Base-by-base conservation (phyloP, 306 rosid species). In the Rosa rugosa region DNA sequence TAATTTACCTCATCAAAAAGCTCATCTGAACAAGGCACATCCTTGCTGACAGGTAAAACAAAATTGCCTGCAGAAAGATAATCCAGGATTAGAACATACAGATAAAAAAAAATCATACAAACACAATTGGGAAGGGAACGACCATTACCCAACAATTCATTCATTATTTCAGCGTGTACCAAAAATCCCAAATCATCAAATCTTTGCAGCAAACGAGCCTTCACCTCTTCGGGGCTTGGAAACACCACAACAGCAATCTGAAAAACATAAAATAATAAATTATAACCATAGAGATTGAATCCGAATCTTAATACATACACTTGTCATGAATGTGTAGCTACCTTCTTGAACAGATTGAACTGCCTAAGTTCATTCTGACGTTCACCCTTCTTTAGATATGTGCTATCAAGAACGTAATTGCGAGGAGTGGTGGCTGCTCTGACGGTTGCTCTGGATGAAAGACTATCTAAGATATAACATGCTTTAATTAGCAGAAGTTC, bases 341-440 rank as follows among this genome's bases (percentile, higher is more conserved):
- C 47, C 47, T 44, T 44, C 47, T 44, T 41, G 44, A 41, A 41
- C 44, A 41, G 44, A 41, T 41, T 41, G 44, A 86, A 84, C 42
- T 89, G 85, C 71, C 79, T 84, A 65, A 90, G 83, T 79, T 89
- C 85, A 59, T 84, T 83, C 77, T 64, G 84, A 42, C 90, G 89
- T 3, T 87, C 89, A 80, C 31, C 80, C 85, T 80, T 88, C 82
- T 72, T 85, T 69, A 88, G 88, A 83, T 90, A 86, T 80, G 87
- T 86, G 77, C 78, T 87, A 68, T 88, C 92, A 59, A 86, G 68
- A 77, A 90, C 84, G 79, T 87, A 90, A 85, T 90, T 90, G 56
- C 75, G 87, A 64, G 89, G 91, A 20, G 79, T 75, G 11, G 23
- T 83, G 82, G 90, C 85, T 41, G 90, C 90, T 69, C 87, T 83